A percentile compares a stretch with the other conserved stretches of the same genome.
Conservation (phyloP, 768 basidiomycete genomes). For the Pleurotus salmoneostramineus region DNA sequence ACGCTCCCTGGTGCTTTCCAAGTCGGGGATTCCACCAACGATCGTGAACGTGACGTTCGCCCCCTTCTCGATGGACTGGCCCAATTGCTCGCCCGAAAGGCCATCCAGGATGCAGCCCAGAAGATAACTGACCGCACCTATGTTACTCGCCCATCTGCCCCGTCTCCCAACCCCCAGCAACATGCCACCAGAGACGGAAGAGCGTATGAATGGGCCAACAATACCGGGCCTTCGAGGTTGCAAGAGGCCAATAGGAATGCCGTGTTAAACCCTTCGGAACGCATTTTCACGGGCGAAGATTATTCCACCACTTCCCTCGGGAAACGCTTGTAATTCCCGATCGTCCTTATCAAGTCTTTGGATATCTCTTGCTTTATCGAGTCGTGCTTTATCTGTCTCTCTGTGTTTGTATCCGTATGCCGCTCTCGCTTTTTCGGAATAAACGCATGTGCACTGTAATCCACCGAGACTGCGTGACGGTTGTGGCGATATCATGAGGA, state of each 20-base stretch:
- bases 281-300: background rate
- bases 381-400: too few relatives aligned
- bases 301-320: background rate
- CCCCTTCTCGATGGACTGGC: background rate
- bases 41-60: background rate
- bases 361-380: too few relatives aligned
- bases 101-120: background rate
- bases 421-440: too few relatives aligned
- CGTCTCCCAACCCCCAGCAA: background rate
- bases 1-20: background rate
- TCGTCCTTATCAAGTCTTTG: too few relatives aligned
- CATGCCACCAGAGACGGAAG: background rate
- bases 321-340: background rate
- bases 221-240: background rate
- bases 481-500: too few relatives aligned
- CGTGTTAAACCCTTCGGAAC: background rate
- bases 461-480: too few relatives aligned
- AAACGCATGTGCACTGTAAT: too few relatives aligned
- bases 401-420: too few relatives aligned
- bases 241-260: background rate
- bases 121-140: background rate
- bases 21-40: background rate
- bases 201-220: background rate
- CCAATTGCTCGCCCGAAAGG: background rate
- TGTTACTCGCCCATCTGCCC: constrained; percentile 1